Percentiles rank a stretch among this genome's conserved stretches.
These are phyloP conservation scores for Tolypocladium ophioglossoides DNA, from an alignment of 2,329 filamentous ascomycete species.

Conservation along the genomic window DNA sequence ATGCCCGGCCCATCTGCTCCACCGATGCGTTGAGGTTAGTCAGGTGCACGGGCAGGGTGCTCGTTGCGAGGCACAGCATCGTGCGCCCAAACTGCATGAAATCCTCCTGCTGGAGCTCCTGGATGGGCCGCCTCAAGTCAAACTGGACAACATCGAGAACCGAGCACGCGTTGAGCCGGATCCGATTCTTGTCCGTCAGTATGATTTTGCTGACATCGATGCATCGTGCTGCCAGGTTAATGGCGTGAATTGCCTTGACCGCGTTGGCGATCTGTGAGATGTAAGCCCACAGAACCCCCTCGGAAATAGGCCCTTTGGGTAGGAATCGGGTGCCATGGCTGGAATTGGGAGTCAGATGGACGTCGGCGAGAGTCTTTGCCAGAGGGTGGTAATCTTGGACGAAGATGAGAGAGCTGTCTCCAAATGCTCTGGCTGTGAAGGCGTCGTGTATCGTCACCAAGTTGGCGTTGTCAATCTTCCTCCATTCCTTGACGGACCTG, in stretches of 20 bases:
- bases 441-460: constrained; percentile 84
- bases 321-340: constrained; percentile 33
- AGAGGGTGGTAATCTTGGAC: constrained; percentile 89
- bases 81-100: constrained; percentile 74
- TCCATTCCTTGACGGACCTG: constrained; percentile 79
- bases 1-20: constrained; percentile 66
- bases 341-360: constrained; percentile 48
- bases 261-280: constrained; percentile 85
- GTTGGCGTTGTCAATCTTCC: constrained; percentile 67
- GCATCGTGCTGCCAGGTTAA: constrained; percentile 72
- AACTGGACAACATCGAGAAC: constrained; percentile 84
- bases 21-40: constrained; percentile 59
- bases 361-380: constrained; percentile 79
- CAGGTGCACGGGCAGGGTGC: constrained; percentile 41
- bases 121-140: constrained; percentile 55
- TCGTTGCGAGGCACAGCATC: constrained; percentile 72
- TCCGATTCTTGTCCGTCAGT: constrained; percentile 78
- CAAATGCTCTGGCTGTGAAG: constrained; percentile 87
- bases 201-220: constrained; percentile 84
- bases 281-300: constrained; percentile 81
- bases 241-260: constrained; percentile 73
- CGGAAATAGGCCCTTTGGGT: constrained; percentile 42
- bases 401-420: constrained; percentile 88
- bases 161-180: constrained; percentile 79
- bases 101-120: constrained; percentile 81